These are phyloP conservation scores for Exophiala sp. DNA, from an alignment of 2,329 filamentous ascomycete genomes.

Conservation along the genomic window DNA sequence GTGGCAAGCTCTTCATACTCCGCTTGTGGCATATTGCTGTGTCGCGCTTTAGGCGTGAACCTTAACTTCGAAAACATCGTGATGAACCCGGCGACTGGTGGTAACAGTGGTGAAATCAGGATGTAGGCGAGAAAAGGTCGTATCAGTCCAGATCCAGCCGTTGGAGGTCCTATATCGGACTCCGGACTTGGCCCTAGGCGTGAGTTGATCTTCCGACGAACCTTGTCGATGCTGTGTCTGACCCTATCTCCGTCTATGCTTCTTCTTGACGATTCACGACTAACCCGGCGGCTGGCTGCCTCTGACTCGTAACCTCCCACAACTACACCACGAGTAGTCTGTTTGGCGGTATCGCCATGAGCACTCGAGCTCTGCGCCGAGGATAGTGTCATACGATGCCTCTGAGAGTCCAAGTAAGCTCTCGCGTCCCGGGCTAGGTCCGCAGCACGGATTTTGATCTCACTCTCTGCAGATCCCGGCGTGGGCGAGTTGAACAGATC, in stretches of 20 bases:
- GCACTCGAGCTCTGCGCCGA: not conserved
- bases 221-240: slow-evolving; percentile 38
- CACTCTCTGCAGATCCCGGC: slow-evolving; percentile 55
- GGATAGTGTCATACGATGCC: slow-evolving; percentile 4
- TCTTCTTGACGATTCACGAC: slow-evolving; percentile 37
- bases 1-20: slow-evolving; percentile 17
- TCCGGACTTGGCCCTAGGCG: slow-evolving; percentile 31
- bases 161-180: not conserved
- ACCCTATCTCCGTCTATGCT: slow-evolving; percentile 36
- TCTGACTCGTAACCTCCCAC: slow-evolving; percentile 47
- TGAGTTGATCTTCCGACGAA: slow-evolving; percentile 32
- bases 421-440: slow-evolving; percentile 43
- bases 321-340: slow-evolving; percentile 27
- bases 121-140: slow-evolving; percentile 43
- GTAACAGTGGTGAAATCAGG: slow-evolving; percentile 59
- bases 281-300: slow-evolving; percentile 36
- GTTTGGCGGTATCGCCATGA: not conserved
- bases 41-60: slow-evolving; percentile 37
- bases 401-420: slow-evolving; percentile 19
- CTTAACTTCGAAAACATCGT: slow-evolving; percentile 53
- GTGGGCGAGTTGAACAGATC: slow-evolving; percentile 51
- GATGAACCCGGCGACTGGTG: slow-evolving; percentile 53
- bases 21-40: slow-evolving; percentile 53
- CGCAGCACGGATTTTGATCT: slow-evolving; percentile 64
- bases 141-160: slow-evolving; percentile 16